Percentiles rank a stretch among this genome's conserved stretches.
Evolutionary conservation across 495 filamentous ascomycete genomes (phyloP).

Genomic region (Daldinia loculata): DNA sequence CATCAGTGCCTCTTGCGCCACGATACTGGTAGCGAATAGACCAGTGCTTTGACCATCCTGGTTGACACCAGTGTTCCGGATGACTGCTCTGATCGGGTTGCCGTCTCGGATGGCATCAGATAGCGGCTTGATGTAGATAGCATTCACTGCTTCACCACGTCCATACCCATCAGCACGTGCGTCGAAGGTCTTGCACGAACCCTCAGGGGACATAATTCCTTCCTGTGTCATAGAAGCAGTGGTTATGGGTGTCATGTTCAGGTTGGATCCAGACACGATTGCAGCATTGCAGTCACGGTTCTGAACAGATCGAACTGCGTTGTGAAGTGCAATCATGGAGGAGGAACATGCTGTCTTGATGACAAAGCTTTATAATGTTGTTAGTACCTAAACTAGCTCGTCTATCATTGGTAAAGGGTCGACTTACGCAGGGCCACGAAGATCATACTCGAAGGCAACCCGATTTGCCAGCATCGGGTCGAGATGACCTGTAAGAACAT

Average conservation of each 20-base stretch:
- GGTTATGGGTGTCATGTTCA: constrained; percentile 3
- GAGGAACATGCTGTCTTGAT: constrained; percentile 60
- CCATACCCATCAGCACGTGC: constrained; percentile 22
- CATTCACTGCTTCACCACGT: constrained; percentile 42
- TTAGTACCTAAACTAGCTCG: background rate
- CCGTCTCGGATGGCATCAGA: constrained; percentile 53
- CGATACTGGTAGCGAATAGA: constrained; percentile 53
- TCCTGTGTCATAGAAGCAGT: background rate
- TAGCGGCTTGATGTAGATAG: constrained; percentile 56
- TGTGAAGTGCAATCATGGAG: constrained; percentile 58
- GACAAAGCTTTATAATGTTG: constrained; percentile 35
- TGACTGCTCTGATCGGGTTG: constrained; percentile 58
- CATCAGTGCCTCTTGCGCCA: constrained; percentile 56
- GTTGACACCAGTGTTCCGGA: constrained; percentile 57
- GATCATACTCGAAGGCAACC: constrained; percentile 43
- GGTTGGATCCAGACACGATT: constrained; percentile 19
- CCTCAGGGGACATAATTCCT: background rate
- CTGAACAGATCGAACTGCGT: constrained; percentile 52
- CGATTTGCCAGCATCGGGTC: constrained; percentile 49
- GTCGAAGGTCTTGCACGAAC: constrained; percentile 6
- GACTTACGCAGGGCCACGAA: constrained; percentile 38
- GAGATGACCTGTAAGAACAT: constrained; percentile 7
- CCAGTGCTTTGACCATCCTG: constrained; percentile 54
- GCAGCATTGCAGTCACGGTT: constrained; percentile 37
- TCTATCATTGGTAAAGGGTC: background rate